These are phyloP conservation scores for Senecio squalidus DNA, from an alignment of 140 eudicot species.

Conservation along the genomic window DNA sequence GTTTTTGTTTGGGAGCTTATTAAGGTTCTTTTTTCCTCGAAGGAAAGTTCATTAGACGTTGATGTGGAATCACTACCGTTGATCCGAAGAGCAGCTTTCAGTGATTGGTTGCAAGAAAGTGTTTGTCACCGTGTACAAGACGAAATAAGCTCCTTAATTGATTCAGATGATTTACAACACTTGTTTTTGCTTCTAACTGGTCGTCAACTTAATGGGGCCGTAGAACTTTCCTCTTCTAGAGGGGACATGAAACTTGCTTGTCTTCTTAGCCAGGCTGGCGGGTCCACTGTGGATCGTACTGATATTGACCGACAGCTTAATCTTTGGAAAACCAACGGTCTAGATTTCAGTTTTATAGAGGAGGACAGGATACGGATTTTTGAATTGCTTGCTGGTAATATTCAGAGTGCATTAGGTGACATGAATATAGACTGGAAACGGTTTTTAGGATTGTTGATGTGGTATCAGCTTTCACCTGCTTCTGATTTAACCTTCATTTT, in stretches of 20 bases:
- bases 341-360: constrained; percentile 78
- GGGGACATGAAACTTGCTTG: constrained; percentile 93
- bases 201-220: constrained; percentile 76
- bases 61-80: constrained; percentile 78
- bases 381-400: constrained; percentile 85
- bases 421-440: constrained; percentile 83
- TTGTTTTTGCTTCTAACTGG: constrained; percentile 79
- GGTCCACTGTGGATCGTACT: constrained; percentile 61
- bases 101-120: constrained; percentile 91
- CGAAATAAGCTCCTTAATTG: constrained; percentile 74
- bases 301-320: constrained; percentile 67
- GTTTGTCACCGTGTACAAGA: constrained; percentile 91
- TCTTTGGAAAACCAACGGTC: constrained; percentile 70
- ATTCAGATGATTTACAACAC: constrained; percentile 57
- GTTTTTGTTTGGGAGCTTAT: constrained; percentile 85
- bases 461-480: constrained; percentile 84
- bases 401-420: constrained; percentile 59
- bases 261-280: constrained; percentile 90
- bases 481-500: constrained; percentile 54
- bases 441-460: constrained; percentile 86
- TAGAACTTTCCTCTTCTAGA: constrained; percentile 76
- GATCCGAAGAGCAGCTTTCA: constrained; percentile 84
- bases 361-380: constrained; percentile 57
- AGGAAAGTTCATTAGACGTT: constrained; percentile 45
- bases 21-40: constrained; percentile 76